These are phyloP conservation scores for Mycena vitilis DNA, from an alignment of 768 basidiomycete species.

Conservation along the genomic window DNA sequence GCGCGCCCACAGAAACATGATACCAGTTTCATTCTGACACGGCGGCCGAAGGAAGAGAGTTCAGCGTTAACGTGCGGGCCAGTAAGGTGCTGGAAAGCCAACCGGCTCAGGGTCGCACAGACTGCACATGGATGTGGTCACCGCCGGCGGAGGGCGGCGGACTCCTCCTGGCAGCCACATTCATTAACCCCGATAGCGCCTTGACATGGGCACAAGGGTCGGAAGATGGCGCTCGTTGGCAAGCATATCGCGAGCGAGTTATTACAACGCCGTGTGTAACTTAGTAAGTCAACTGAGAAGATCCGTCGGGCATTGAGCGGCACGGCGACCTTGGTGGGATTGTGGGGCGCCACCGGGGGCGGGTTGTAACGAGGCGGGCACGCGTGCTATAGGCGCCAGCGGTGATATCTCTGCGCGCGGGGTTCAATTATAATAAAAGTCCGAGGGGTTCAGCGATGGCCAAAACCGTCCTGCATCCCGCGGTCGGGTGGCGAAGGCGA, in stretches of 20 bases:
- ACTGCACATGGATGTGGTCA: neutral
- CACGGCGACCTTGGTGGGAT: neutral
- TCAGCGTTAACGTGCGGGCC: too few species aligned
- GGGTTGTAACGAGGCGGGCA: neutral
- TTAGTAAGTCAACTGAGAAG: neutral
- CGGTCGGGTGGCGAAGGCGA: too few species aligned
- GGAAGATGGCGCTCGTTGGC: neutral
- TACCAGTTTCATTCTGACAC: neutral
- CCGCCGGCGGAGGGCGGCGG: neutral
- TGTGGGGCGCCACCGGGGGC: neutral
- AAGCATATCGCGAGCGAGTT: neutral
- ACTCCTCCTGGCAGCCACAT: too few species aligned
- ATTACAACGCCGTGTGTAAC: neutral
- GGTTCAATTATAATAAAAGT: too few species aligned
- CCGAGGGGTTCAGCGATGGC: too few species aligned
- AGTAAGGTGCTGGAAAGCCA: neutral
- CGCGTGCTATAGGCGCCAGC: neutral
- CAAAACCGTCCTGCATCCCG: too few species aligned
- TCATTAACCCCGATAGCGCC: neutral
- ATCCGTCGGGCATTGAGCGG: constrained; percentile 1
- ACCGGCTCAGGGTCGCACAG: neutral
- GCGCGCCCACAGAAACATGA: neutral
- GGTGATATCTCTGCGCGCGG: too few species aligned
- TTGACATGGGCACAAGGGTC: neutral
- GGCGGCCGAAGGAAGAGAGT: too few species aligned